Conservation (phyloP, 2,329 filamentous ascomycete genomes). For the Botrytis pseudocinerea region DNA sequence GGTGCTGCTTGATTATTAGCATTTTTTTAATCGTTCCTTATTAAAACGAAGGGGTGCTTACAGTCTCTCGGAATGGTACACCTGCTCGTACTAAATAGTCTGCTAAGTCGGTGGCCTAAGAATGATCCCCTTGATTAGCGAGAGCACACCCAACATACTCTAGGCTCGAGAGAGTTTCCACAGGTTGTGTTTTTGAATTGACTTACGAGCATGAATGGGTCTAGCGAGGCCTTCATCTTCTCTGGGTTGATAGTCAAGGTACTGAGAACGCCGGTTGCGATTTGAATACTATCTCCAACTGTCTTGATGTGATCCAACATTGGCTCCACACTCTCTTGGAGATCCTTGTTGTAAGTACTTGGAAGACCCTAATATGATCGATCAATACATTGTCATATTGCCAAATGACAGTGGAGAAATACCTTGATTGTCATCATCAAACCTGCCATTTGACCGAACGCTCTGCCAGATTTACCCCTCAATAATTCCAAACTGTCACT, state of each 20-base stretch:
- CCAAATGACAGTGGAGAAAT: not conserved
- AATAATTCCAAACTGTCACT: constrained; percentile 71
- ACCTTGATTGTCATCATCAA: constrained; percentile 65
- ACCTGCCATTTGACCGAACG: constrained; percentile 80
- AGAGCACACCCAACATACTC: not conserved
- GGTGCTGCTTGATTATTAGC: constrained; percentile 48
- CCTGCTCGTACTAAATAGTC: constrained; percentile 65
- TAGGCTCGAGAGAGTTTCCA: constrained; percentile 12
- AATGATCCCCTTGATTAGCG: constrained; percentile 4
- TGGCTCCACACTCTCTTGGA: constrained; percentile 82
- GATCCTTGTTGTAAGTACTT: constrained; percentile 32
- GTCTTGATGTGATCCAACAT: constrained; percentile 84
- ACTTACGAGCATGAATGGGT: constrained; percentile 71
- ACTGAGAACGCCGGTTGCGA: constrained; percentile 76
- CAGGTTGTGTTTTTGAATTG: not conserved
- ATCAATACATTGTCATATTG: not conserved
- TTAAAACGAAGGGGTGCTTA: not conserved
- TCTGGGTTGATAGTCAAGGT: constrained; percentile 70
- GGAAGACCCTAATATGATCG: constrained; percentile 61
- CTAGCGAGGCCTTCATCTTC: constrained; percentile 76
- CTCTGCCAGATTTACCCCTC: constrained; percentile 73
- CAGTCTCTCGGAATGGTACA: constrained; percentile 74
- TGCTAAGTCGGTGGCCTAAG: constrained; percentile 55
- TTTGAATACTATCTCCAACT: constrained; percentile 76
- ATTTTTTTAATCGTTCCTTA: not conserved